Conservation (phyloP, 352 stramenopile genomes). For the Phytophthora ramorum region DNA sequence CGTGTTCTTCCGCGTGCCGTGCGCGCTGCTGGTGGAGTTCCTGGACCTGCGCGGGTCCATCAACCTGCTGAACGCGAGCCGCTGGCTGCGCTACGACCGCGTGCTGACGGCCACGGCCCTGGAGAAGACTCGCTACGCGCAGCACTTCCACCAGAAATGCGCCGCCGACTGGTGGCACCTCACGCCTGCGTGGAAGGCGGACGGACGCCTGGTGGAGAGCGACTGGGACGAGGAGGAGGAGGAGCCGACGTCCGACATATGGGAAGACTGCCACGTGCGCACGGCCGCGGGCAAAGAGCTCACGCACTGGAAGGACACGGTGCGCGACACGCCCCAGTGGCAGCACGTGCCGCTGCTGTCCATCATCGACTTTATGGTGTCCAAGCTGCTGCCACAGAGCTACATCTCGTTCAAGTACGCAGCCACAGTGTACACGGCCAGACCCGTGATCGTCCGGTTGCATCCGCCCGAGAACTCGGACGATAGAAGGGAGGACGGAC, state of each 20-base stretch:
- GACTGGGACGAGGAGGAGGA: constrained; percentile 59
- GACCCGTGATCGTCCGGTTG: constrained; percentile 53
- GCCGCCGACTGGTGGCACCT: constrained; percentile 64
- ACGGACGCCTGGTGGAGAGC: constrained; percentile 39
- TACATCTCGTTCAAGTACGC: constrained; percentile 72
- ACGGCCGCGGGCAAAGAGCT: constrained; percentile 31
- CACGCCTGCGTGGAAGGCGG: constrained; percentile 47
- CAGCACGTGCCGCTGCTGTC: constrained; percentile 58
- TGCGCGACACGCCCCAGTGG: constrained; percentile 52
- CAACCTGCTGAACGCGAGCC: constrained; percentile 55
- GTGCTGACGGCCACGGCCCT: constrained; percentile 53
- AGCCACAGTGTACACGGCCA: constrained; percentile 58
- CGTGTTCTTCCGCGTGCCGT: constrained; percentile 50
- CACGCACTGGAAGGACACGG: constrained; percentile 48
- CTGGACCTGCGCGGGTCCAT: constrained; percentile 55
- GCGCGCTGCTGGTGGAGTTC: constrained; percentile 51
- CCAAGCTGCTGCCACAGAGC: constrained; percentile 58
- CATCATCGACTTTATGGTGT: constrained; percentile 62
- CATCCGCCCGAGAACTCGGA: constrained; percentile 30
- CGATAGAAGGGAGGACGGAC: constrained; percentile 3
- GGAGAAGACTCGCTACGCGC: constrained; percentile 53
- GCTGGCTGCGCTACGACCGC: constrained; percentile 45
- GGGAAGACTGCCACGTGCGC: constrained; percentile 55
- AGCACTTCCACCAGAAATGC: constrained; percentile 64
- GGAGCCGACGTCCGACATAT: constrained; percentile 23